Evolutionary conservation across 345 rosid species (phyloP), one percentile per base, ranked within the genome.

Genomic region (Combretum micranthum): DNA sequence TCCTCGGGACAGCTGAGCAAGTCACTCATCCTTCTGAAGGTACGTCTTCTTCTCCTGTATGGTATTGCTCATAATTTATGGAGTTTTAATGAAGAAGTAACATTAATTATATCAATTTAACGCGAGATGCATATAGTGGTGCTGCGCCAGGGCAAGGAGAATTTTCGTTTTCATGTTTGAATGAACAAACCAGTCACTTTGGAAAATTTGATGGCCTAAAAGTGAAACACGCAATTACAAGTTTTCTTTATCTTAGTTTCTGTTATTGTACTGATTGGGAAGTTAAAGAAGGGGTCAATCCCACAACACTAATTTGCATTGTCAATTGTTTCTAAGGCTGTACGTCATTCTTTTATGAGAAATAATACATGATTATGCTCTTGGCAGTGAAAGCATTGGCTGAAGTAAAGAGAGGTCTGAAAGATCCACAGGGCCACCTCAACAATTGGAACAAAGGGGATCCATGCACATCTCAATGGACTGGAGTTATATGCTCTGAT

Each of bases 401-500:
- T 26, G 82, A 72, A 52, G 64, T 86, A 49, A 81, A 70, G 71
- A 64, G 59, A 50, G 68, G 63, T 51, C 72, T 86, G 61, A 32
- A 44, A 59, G 96, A 92, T 76, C 80, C 88, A 42, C 48, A 55
- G 72, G 71, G 78, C 15, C 50, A 65, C 69, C 81, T 88, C 47
- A 67, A 73, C 32, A 74, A 78, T 58, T 92, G 96, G 98, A 64
- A 68, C n/a, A 65, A 73, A 45, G 93, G 86, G 47, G 98, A 92
- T 76, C 95, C 98, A 49, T 92, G 98, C 63, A 65, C 67, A 45
- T 78, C 85, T 26, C 83, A 83, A 59, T 92, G 98, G 98, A 83
- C 84, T 0, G 95, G 93, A 72, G 72, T 92, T 54, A 42, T 68
- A 50, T 92, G 98, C 65, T 58, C 9, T 49, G 54, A 74, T 61